Conservation (phyloP, 148 eudicot species). For the Tetragonia tetragonoides region DNA sequence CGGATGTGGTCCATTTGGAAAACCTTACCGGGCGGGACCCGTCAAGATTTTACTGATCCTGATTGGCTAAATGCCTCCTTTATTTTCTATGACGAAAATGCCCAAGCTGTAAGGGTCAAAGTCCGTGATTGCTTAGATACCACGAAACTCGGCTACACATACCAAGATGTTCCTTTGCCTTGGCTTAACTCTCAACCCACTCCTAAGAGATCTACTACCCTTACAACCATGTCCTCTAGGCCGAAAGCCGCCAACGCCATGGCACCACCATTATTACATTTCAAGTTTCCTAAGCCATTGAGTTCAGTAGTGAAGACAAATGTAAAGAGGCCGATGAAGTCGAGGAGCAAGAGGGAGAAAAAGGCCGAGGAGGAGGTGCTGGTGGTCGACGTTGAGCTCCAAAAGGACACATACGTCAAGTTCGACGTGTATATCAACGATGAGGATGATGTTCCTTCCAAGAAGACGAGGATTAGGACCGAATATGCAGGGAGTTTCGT, state of each 20-base stretch:
- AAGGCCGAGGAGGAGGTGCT: conserved; percentile 31
- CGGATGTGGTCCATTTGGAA: conserved; percentile 78
- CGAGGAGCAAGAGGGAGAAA: conserved; percentile 56
- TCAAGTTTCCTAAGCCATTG: conserved; percentile 46
- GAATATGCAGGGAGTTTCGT: conserved; percentile 90
- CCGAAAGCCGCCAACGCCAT: conserved; percentile 45
- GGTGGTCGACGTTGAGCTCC: conserved; percentile 18
- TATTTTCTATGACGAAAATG: conserved; percentile 75
- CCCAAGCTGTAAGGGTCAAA: conserved; percentile 48
- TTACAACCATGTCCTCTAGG: conserved; percentile 20
- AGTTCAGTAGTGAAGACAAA: conserved; percentile 40
- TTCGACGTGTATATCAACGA: conserved; percentile 77
- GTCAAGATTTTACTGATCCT: conserved; percentile 52
- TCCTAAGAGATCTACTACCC: conserved; percentile 28
- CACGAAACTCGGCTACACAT: conserved; percentile 53
- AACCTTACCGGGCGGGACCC: conserved; percentile 37
- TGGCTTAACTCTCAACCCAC: conserved; percentile 54
- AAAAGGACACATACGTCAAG: conserved; percentile 33
- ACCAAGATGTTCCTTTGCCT: conserved; percentile 58
- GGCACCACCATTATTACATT: background rate
- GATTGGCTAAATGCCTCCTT: conserved; percentile 63
- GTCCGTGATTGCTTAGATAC: conserved; percentile 61
- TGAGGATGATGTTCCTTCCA: conserved; percentile 45
- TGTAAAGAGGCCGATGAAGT: conserved; percentile 63
- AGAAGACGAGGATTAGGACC: conserved; percentile 37